Evolutionary conservation across 129 eudicot species (phyloP).

Genomic region (Cynara cardunculus): DNA sequence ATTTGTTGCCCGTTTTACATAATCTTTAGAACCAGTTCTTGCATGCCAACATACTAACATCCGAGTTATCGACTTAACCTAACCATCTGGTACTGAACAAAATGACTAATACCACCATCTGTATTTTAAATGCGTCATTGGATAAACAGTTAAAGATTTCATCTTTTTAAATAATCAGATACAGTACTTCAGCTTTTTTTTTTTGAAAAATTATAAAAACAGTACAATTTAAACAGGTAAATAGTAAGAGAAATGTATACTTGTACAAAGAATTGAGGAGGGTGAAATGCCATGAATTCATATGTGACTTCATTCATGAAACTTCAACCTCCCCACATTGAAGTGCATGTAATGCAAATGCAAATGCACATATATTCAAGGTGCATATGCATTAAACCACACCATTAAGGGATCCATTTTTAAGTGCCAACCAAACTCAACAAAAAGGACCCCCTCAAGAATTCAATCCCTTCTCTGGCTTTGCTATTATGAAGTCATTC

Average conservation of each 20-base stretch:
- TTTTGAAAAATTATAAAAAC: too few species aligned
- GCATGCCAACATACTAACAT: not conserved
- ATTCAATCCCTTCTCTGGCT: constrained; percentile 33
- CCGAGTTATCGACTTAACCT: not conserved
- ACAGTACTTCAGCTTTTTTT: too few species aligned
- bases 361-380: constrained; percentile 17
- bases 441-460: constrained; percentile 24
- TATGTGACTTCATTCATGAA: constrained; percentile 38
- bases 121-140: too few species aligned
- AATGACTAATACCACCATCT: not conserved
- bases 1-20: not conserved
- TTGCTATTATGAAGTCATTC: constrained; percentile 32
- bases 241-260: constrained; percentile 2
- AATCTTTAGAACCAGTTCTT: not conserved
- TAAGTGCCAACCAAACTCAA: constrained; percentile 40
- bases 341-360: not conserved
- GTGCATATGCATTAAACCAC: constrained; percentile 33
- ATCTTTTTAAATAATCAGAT: not conserved
- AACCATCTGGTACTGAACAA: not conserved
- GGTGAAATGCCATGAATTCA: constrained; percentile 35
- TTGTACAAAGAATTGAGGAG: constrained; percentile 26
- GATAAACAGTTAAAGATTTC: too few species aligned
- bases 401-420: constrained; percentile 35
- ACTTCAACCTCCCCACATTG: constrained; percentile 29
- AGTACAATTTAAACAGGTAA: not conserved